Evolutionary conservation across 129 eudicot genomes (phyloP).

Genomic region (Silybum marianum): DNA sequence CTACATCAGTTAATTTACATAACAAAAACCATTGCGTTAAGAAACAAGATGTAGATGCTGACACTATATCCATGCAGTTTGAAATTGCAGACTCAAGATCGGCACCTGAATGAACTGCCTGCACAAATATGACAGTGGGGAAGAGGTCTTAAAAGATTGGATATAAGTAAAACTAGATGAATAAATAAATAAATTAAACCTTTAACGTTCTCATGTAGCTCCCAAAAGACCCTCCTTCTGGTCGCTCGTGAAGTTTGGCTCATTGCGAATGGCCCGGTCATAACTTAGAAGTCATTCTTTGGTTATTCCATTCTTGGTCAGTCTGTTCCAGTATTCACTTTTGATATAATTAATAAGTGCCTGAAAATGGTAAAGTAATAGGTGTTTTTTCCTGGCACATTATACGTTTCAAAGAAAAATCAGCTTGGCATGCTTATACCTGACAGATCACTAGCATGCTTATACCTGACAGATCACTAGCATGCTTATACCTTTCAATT

Average conservation of each 20-base stretch:
- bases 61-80: constrained; percentile 78
- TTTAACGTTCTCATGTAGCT: constrained; percentile 90
- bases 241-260: constrained; percentile 74
- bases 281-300: constrained; percentile 97
- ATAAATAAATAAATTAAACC: constrained; percentile 37
- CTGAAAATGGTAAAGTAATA: constrained; percentile 40
- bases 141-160: constrained; percentile 6
- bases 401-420: background rate
- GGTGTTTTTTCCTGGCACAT: background rate
- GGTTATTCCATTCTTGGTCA: constrained; percentile 88
- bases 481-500: background rate
- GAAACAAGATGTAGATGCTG: constrained; percentile 16
- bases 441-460: constrained; percentile 93
- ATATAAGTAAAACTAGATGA: background rate
- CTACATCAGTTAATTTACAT: background rate
- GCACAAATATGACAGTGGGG: constrained; percentile 21
- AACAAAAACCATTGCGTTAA: background rate
- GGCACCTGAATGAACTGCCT: constrained; percentile 99
- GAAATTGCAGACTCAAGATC: constrained; percentile 95
- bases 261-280: constrained; percentile 89
- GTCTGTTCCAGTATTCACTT: constrained; percentile 87
- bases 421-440: constrained; percentile 47
- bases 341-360: constrained; percentile 93
- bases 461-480: no score
- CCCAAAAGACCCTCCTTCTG: constrained; percentile 95